Percentiles rank a stretch among this genome's conserved stretches.
phyloP scores from a whole-genome alignment of 345 rosid species.

The Rhizophora mangle region DNA sequence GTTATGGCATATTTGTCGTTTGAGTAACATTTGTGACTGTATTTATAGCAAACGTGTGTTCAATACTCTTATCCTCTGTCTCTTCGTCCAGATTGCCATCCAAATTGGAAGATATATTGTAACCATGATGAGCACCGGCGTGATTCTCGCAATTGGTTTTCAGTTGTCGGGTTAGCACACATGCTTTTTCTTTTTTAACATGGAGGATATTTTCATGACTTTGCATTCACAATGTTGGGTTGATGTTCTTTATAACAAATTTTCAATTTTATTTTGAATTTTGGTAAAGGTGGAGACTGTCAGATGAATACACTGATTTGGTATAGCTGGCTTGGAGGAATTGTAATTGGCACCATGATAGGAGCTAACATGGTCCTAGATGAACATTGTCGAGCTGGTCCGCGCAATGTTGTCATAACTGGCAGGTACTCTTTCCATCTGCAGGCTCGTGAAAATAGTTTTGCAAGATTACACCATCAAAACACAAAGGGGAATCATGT shows the following conservation, averaged over 20 bases:
- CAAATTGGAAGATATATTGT: slow-evolving; percentile 92
- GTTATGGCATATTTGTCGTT: too few species aligned
- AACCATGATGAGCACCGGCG: slow-evolving; percentile 95
- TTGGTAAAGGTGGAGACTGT: slow-evolving; percentile 71
- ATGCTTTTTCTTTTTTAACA: too few species aligned
- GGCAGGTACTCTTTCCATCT: slow-evolving; percentile 56
- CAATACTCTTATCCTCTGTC: background rate
- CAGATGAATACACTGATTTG: slow-evolving; percentile 81
- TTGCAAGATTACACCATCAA: too few species aligned
- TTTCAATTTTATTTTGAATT: background rate
- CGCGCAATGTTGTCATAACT: slow-evolving; percentile 89
- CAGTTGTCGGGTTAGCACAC: slow-evolving; percentile 71
- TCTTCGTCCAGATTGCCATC: slow-evolving; percentile 53
- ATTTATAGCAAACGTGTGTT: background rate
- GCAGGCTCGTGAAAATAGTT: background rate
- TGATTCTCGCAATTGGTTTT: slow-evolving; percentile 73
- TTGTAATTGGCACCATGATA: slow-evolving; percentile 91
- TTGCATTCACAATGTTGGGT: background rate
- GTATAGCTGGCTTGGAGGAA: slow-evolving; percentile 99
- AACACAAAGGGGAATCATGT: too few species aligned
- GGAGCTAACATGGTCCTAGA: slow-evolving; percentile 93
- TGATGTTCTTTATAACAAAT: slow-evolving; percentile 3
- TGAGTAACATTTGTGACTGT: background rate
- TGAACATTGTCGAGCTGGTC: slow-evolving; percentile 92
- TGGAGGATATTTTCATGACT: too few species aligned